Conservation (phyloP, 225 moss, liverwort and hornwort species). For the Anthoceros angustus region DNA sequence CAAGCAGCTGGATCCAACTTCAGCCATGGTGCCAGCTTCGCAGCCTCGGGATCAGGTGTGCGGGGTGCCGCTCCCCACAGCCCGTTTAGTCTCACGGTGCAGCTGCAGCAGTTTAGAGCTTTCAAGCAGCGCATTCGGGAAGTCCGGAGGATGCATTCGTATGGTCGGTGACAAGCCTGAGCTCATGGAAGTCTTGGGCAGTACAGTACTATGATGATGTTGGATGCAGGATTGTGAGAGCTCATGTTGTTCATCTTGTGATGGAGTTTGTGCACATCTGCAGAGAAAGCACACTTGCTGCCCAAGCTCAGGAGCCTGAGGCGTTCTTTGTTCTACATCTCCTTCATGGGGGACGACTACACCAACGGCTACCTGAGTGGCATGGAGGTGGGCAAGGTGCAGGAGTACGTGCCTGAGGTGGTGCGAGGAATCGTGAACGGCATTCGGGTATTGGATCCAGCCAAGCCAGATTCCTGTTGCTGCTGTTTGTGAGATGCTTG, state of each 20-base stretch:
- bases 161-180: constrained; percentile 14
- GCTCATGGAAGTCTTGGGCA: constrained; percentile 19
- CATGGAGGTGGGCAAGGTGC: constrained; percentile 12
- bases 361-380: constrained; percentile 23
- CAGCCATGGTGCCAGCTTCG: constrained; percentile 36
- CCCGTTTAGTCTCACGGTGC: constrained; percentile 25
- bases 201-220: not conserved
- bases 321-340: constrained; percentile 22
- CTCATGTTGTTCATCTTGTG: not conserved
- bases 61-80: constrained; percentile 22
- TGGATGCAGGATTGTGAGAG: not conserved
- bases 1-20: constrained; percentile 33
- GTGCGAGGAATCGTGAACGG: constrained; percentile 8
- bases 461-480: not conserved
- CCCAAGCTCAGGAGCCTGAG: constrained; percentile 17
- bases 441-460: constrained; percentile 12
- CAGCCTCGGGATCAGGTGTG: constrained; percentile 33
- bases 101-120: constrained; percentile 19
- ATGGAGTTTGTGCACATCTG: constrained; percentile 3
- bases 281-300: constrained; percentile 12
- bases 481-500: too few species aligned
- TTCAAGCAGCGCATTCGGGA: constrained; percentile 15
- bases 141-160: constrained; percentile 9
- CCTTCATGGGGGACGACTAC: constrained; percentile 31
- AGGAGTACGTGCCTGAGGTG: constrained; percentile 20